Percentiles rank a stretch among this genome's conserved stretches.
Conservation (phyloP, 2,329 filamentous ascomycete genomes). For the Pseudogymnoascus sp. region DNA sequence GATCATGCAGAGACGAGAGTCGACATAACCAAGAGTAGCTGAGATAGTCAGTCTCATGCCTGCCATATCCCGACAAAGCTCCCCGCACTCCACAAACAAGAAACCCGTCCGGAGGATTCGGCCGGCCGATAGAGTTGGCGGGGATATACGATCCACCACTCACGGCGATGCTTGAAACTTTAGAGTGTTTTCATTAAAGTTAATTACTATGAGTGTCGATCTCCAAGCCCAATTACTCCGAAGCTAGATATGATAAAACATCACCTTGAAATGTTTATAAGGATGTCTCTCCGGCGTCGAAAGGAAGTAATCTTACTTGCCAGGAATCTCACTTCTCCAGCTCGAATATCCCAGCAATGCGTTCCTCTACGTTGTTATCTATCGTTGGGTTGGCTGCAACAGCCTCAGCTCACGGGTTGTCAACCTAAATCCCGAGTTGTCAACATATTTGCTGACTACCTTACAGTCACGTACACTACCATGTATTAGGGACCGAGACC, state of each 20-base stretch:
- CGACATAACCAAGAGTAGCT: background rate
- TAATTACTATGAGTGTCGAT: background rate
- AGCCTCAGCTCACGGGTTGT: conserved; percentile 1
- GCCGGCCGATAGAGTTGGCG: background rate
- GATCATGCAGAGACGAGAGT: background rate
- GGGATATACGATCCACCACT: conserved; percentile 4
- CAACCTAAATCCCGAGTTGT: background rate
- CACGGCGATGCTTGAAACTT: background rate
- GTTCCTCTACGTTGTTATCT: background rate
- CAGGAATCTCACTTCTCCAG: background rate
- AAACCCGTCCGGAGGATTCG: background rate
- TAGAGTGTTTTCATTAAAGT: conserved; percentile 8
- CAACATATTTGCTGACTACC: background rate
- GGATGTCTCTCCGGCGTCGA: background rate
- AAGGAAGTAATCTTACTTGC: background rate
- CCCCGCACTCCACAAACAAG: background rate
- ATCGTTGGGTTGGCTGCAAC: background rate
- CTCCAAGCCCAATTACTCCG: background rate
- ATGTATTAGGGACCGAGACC: background rate
- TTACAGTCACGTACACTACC: background rate
- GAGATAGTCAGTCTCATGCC: background rate
- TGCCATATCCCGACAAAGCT: background rate
- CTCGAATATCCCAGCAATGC: background rate
- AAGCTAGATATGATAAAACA: conserved; percentile 3
- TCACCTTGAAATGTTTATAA: background rate